A percentile compares a stretch with the other conserved stretches of the same genome.
Conservation (phyloP, 768 basidiomycete genomes). For the Lactarius psammicola region DNA sequence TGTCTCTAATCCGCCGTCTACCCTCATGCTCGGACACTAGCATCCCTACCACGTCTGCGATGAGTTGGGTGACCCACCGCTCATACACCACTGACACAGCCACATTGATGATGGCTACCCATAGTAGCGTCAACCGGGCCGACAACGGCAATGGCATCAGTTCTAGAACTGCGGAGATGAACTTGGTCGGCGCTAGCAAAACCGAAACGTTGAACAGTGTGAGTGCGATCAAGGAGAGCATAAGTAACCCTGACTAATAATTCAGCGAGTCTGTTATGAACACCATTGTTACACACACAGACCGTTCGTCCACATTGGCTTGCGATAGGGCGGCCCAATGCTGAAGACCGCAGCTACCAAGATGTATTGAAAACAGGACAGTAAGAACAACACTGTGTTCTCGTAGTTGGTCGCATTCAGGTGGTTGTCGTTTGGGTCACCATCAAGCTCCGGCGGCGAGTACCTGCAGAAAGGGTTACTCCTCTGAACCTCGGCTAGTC, state of each 20-base stretch:
- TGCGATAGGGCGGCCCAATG: conserved; percentile 95
- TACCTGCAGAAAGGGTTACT: conserved; percentile 20
- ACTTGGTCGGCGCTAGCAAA: conserved; percentile 65
- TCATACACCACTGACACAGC: conserved; percentile 73
- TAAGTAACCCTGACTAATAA: conserved; percentile 63
- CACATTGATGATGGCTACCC: conserved; percentile 68
- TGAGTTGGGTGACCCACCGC: conserved; percentile 60
- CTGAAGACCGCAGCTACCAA: conserved; percentile 96
- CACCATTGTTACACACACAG: conserved; percentile 30
- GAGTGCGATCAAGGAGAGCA: conserved; percentile 70
- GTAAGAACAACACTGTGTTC: conserved; percentile 86
- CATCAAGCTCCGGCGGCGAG: conserved; percentile 36
- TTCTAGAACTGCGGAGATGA: conserved; percentile 61
- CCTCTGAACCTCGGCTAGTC: not conserved
- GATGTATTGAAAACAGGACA: conserved; percentile 99
- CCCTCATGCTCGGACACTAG: conserved; percentile 38
- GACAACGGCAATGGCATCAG: conserved; percentile 70
- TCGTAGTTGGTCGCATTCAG: conserved; percentile 87
- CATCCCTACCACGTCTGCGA: conserved; percentile 55
- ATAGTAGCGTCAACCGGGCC: conserved; percentile 68
- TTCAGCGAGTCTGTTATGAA: not conserved
- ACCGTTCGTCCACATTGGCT: conserved; percentile 96
- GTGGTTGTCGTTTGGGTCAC: conserved; percentile 51
- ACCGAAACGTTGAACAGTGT: conserved; percentile 74
- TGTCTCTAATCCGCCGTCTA: conserved; percentile 53